Base-by-base conservation (phyloP, 768 basidiomycete genomes). In the Infundibulicybe gibba region DNA sequence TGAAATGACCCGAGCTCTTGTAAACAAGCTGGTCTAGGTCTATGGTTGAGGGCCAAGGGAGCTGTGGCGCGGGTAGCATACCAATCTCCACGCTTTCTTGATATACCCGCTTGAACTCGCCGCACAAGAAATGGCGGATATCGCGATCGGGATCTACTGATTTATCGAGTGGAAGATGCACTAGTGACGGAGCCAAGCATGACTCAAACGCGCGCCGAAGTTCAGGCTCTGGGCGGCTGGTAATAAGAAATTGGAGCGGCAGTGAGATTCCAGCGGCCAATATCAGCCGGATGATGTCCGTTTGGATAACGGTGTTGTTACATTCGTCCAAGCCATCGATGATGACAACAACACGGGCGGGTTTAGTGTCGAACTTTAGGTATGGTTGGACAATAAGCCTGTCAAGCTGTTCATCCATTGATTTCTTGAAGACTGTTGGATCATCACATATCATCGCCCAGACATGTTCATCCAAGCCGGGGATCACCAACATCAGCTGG, bases 281-380 rank as follows among this genome's bases (percentile, higher is more conserved):
- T 20, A 34, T 49, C 48, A 14, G 48, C 41, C 5, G 49, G 40
- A 50, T 44, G 14, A 50, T 50, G 37, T 45, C 49, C 4, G 44
- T 14, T 20, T 41, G 30, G 34, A 39, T 40, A 16, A 39, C 42
- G 32, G 43, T 43, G 17, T 41, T 32, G 9, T 40, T 30, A 42
- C 35, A 38, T 38, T 38, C 35, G 35, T 38, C 35, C 35, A 38
- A 38, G 10, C n/a, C 35, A 38, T 38, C 35, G 35, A 38, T 6
- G 35, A 38, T 38, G 17, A 38, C 35, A 8, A 50, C 34, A 16
- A 50, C 45, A 3, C 41, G 25, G 25, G 25, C 41, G 8, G 44
- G 33, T 8, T 30, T 39, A 31, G 40, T 42, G 3, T 15, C 25
- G 15, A 50, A 39, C 35, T 32, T 37, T 2, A 30, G 40, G 16